These are phyloP conservation scores for Mortierella claussenii DNA, from an alignment of 192 early-diverging fungal genomes.

Conservation along the genomic window DNA sequence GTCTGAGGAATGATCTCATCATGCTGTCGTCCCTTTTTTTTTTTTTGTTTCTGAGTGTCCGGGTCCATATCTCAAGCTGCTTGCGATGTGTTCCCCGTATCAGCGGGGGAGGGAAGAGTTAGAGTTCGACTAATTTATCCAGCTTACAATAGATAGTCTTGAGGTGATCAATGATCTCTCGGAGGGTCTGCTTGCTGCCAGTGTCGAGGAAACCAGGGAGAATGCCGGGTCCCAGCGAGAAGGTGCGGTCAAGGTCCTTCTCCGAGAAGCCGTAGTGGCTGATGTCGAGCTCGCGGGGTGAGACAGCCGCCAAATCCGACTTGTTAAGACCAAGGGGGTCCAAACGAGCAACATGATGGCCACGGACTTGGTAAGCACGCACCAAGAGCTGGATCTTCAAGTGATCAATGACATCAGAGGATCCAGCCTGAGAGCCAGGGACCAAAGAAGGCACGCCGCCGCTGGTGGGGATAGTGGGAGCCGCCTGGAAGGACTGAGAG, in stretches of 20 bases:
- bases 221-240: conserved; percentile 94
- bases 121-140: too few species aligned
- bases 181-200: conserved; percentile 83
- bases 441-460: conserved; percentile 66
- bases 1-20: too few species aligned
- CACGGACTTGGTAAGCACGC: conserved; percentile 95
- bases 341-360: conserved; percentile 94
- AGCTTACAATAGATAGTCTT: conserved; percentile 88
- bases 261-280: conserved; percentile 96
- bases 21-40: too few species aligned
- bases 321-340: conserved; percentile 92
- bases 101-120: too few species aligned
- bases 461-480: conserved; percentile 82
- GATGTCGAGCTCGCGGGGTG: conserved; percentile 86
- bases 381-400: conserved; percentile 98
- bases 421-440: conserved; percentile 57
- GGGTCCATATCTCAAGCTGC: too few species aligned
- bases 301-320: conserved; percentile 58
- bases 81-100: too few species aligned
- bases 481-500: conserved; percentile 79
- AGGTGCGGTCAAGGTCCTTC: conserved; percentile 90
- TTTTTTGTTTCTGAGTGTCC: too few species aligned
- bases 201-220: conserved; percentile 85
- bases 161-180: conserved; percentile 88
- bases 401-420: conserved; percentile 88